phyloP scores from a whole-genome alignment of 2,329 filamentous ascomycete species.

The Pyricularia grisea region DNA sequence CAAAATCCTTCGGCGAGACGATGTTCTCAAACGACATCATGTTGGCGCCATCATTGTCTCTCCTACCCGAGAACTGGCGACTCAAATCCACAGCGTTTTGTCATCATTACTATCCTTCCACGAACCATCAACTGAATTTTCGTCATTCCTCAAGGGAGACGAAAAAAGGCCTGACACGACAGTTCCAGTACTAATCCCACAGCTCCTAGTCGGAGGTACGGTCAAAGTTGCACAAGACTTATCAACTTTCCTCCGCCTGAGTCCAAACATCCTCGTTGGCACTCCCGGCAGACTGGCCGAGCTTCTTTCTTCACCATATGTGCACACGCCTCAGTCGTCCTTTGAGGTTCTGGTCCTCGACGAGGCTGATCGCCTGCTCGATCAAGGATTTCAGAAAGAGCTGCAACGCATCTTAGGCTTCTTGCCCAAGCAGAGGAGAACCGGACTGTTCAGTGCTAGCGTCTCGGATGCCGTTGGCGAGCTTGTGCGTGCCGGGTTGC shows the following conservation, averaged over 20 bases:
- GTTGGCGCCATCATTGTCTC: slow-evolving; percentile 86
- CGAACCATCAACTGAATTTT: slow-evolving; percentile 59
- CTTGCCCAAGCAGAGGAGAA: slow-evolving; percentile 86
- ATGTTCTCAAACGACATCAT: slow-evolving; percentile 81
- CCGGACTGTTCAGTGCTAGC: slow-evolving; percentile 88
- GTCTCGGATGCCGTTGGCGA: slow-evolving; percentile 94
- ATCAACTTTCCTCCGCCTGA: slow-evolving; percentile 71
- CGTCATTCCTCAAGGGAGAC: slow-evolving; percentile 44
- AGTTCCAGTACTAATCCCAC: slow-evolving; percentile 15
- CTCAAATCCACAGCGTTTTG: slow-evolving; percentile 80
- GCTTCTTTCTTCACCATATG: slow-evolving; percentile 74
- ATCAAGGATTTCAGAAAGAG: slow-evolving; percentile 89
- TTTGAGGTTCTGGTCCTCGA: slow-evolving; percentile 92
- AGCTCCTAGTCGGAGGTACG: slow-evolving; percentile 71
- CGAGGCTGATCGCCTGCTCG: slow-evolving; percentile 85
- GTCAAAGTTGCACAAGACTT: slow-evolving; percentile 74
- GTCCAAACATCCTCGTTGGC: slow-evolving; percentile 81
- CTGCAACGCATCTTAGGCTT: slow-evolving; percentile 75
- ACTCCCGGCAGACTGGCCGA: slow-evolving; percentile 83
- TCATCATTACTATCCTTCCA: slow-evolving; percentile 74
- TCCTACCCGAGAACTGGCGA: slow-evolving; percentile 84
- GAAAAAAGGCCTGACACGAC: slow-evolving; percentile 41
- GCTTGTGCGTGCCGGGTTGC: slow-evolving; percentile 80
- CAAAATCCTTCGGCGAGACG: slow-evolving; percentile 68
- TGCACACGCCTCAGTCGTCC: slow-evolving; percentile 77